Evolutionary conservation across 495 filamentous ascomycete genomes (phyloP).

Genomic region (Acidiella bohemica): DNA sequence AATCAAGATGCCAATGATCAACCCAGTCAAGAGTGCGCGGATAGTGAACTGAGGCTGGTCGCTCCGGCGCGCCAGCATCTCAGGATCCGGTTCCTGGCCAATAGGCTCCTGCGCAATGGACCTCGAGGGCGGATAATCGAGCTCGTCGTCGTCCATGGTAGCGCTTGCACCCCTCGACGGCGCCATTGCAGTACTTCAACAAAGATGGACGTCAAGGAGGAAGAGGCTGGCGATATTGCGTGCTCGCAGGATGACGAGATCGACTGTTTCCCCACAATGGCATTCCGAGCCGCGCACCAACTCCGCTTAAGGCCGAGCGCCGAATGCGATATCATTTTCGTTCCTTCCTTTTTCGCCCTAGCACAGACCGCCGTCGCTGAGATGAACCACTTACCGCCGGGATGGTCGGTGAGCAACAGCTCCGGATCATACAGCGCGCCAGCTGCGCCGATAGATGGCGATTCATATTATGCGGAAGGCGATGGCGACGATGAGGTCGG

Average conservation of each 20-base stretch:
- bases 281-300: too few relatives aligned
- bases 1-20: constrained; percentile 75
- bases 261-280: too few relatives aligned
- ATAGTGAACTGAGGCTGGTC: constrained; percentile 59
- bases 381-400: constrained; percentile 10
- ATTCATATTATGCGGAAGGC: neutral
- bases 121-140: constrained; percentile 7
- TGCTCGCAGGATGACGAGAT: too few relatives aligned
- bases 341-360: too few relatives aligned
- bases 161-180: neutral
- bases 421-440: constrained; percentile 5
- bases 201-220: too few relatives aligned
- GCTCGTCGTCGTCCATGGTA: neutral
- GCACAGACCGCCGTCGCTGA: too few relatives aligned
- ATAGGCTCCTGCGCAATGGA: constrained; percentile 14
- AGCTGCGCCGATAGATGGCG: neutral
- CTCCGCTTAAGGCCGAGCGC: too few relatives aligned
- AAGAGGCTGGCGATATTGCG: too few relatives aligned
- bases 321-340: too few relatives aligned
- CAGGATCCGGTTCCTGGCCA: constrained; percentile 11
- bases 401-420: constrained; percentile 15
- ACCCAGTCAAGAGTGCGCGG: constrained; percentile 65
- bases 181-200: too few relatives aligned
- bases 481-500: constrained; percentile 5
- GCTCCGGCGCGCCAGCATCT: constrained; percentile 9